Evolutionary conservation across 805 yeast genomes (phyloP).

Genomic region (Millerago galiae): DNA sequence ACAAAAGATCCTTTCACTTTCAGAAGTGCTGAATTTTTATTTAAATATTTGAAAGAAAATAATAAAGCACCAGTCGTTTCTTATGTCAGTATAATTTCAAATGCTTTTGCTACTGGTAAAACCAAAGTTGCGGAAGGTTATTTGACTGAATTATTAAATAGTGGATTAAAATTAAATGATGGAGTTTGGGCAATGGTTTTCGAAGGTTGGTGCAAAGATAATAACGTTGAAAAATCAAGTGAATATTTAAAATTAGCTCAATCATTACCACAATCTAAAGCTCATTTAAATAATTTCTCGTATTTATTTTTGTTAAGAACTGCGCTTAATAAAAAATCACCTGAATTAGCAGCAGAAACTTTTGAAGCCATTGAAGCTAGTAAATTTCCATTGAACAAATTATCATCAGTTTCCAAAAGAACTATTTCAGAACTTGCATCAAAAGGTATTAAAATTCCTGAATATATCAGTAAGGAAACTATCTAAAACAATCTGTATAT

Average conservation of each 20-base stretch:
- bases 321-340: conserved; percentile 13
- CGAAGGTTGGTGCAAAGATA: conserved; percentile 17
- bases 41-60: conserved; percentile 32
- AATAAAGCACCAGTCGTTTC: conserved; percentile 32
- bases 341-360: conserved; percentile 16
- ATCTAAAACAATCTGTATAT: background rate
- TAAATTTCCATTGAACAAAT: background rate
- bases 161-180: conserved; percentile 6
- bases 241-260: conserved; percentile 13
- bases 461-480: conserved; percentile 4
- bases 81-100: conserved; percentile 41
- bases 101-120: conserved; percentile 40
- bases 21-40: conserved; percentile 45
- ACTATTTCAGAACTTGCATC: conserved; percentile 8
- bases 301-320: conserved; percentile 16
- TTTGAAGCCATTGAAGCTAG: conserved; percentile 10
- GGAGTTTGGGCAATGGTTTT: conserved; percentile 22
- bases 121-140: conserved; percentile 29
- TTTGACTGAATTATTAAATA: conserved; percentile 29
- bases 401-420: conserved; percentile 7
- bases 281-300: conserved; percentile 13
- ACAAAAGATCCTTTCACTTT: conserved; percentile 39
- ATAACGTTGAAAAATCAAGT: conserved; percentile 8
- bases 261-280: conserved; percentile 1
- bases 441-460: conserved; percentile 15